Evolutionary conservation across 257 asterid genomes (phyloP).

Genomic region (Apocynum venetum): DNA sequence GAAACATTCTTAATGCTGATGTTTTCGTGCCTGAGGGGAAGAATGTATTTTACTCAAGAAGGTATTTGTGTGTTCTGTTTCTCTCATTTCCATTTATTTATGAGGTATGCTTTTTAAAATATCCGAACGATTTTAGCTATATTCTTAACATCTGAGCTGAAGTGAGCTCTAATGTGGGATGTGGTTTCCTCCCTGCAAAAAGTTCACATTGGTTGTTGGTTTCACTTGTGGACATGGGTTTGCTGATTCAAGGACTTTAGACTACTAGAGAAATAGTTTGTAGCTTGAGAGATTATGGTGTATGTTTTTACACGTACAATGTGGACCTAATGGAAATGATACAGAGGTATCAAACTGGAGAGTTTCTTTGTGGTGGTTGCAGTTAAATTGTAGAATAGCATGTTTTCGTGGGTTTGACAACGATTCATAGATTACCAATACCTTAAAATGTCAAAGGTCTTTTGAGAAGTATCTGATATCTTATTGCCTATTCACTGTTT

Average conservation of each 20-base stretch:
- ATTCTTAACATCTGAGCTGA: background rate
- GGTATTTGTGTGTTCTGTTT: constrained; percentile 32
- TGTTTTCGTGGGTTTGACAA: background rate
- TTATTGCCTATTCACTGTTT: background rate
- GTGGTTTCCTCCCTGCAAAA: background rate
- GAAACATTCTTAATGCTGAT: constrained; percentile 86
- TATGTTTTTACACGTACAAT: background rate
- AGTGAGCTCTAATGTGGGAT: background rate
- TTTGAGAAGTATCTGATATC: background rate
- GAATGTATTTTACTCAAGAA: constrained; percentile 82
- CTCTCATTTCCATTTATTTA: background rate
- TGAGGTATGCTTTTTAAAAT: background rate
- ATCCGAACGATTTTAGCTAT: background rate
- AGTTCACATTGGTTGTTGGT: background rate
- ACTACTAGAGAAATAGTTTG: background rate
- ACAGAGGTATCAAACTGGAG: background rate
- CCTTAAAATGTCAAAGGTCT: background rate
- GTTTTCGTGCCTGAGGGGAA: constrained; percentile 82
- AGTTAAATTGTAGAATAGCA: background rate
- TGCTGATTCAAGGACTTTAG: background rate
- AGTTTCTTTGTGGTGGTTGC: background rate
- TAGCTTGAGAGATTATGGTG: background rate
- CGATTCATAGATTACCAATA: background rate
- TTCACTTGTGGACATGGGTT: background rate
- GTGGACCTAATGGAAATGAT: background rate